phyloP scores from a whole-genome alignment of 2,329 filamentous ascomycete genomes.

The Fusarium udum region DNA sequence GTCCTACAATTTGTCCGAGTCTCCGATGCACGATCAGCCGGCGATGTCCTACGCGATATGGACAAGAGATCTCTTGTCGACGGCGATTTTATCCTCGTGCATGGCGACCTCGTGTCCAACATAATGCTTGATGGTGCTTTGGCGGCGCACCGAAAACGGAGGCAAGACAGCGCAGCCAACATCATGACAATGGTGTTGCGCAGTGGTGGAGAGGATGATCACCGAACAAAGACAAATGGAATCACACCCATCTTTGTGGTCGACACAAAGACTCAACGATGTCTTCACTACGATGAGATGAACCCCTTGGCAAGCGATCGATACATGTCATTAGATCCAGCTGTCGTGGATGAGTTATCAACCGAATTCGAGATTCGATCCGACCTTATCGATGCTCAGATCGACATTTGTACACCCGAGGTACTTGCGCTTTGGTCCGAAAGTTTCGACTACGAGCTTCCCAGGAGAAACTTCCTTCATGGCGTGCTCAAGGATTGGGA shows the following conservation, averaged over 20 bases:
- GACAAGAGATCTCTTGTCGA: constrained; percentile 86
- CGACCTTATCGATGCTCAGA: constrained; percentile 91
- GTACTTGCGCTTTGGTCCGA: constrained; percentile 96
- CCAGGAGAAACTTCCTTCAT: constrained; percentile 87
- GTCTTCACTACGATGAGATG: constrained; percentile 94
- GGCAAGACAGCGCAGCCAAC: constrained; percentile 86
- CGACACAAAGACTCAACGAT: constrained; percentile 80
- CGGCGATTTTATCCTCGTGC: constrained; percentile 91
- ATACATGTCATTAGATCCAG: constrained; percentile 78
- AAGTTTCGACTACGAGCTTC: constrained; percentile 95
- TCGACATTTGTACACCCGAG: constrained; percentile 97
- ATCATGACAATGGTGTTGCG: constrained; percentile 97
- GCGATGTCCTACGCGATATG: constrained; percentile 93
- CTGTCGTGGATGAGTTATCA: constrained; percentile 75
- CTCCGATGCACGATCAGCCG: constrained; percentile 82
- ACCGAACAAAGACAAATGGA: constrained; percentile 80
- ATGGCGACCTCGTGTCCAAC: constrained; percentile 92
- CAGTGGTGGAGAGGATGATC: constrained; percentile 73
- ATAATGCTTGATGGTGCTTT: constrained; percentile 83
- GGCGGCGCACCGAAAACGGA: constrained; percentile 80
- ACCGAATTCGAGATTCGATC: constrained; percentile 82
- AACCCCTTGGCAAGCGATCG: constrained; percentile 72
- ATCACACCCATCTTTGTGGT: constrained; percentile 86
- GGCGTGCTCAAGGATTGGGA: constrained; percentile 97
- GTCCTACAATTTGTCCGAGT: constrained; percentile 87